Evolutionary conservation across 805 yeast genomes (phyloP).

Genomic region (Candida quercuum): DNA sequence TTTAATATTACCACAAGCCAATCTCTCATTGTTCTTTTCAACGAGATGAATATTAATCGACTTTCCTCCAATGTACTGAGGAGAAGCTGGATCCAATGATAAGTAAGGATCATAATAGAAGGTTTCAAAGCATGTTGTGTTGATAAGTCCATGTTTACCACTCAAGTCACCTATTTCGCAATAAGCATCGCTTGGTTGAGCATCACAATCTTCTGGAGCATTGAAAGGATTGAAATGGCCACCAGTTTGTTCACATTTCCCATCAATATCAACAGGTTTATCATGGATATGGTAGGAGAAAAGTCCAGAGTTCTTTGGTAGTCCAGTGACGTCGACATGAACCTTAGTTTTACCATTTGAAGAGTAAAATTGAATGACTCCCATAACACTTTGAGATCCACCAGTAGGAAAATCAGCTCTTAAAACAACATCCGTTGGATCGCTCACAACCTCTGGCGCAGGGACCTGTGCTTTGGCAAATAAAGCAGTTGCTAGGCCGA

Average conservation of each 20-base stretch:
- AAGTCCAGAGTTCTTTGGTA: slow-evolving; percentile 63
- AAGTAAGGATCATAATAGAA: slow-evolving; percentile 60
- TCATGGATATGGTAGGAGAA: slow-evolving; percentile 68
- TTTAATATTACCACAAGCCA: slow-evolving; percentile 58
- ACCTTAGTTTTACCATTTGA: slow-evolving; percentile 57
- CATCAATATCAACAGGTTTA: slow-evolving; percentile 42
- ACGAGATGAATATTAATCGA: slow-evolving; percentile 52
- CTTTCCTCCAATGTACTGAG: slow-evolving; percentile 54
- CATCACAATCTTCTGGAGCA: slow-evolving; percentile 49
- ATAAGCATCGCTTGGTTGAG: slow-evolving; percentile 42
- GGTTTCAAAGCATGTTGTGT: slow-evolving; percentile 63
- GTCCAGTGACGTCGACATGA: slow-evolving; percentile 64
- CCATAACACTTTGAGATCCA: slow-evolving; percentile 33
- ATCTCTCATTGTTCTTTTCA: slow-evolving; percentile 40
- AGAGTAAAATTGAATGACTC: slow-evolving; percentile 56
- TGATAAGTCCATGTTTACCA: slow-evolving; percentile 72
- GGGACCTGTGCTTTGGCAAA: slow-evolving; percentile 8
- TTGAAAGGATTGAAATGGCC: slow-evolving; percentile 60
- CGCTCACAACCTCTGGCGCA: slow-evolving; percentile 13
- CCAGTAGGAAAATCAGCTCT: slow-evolving; percentile 27
- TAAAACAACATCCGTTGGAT: slow-evolving; percentile 23
- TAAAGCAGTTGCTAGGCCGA: slow-evolving; percentile 9
- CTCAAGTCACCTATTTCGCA: slow-evolving; percentile 75
- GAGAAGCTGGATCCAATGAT: slow-evolving; percentile 50
- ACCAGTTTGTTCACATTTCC: slow-evolving; percentile 51